A percentile compares a stretch with the other conserved stretches of the same genome.
Conservation (phyloP, 208 protist genomes). For the Leptomonas seymouri region DNA sequence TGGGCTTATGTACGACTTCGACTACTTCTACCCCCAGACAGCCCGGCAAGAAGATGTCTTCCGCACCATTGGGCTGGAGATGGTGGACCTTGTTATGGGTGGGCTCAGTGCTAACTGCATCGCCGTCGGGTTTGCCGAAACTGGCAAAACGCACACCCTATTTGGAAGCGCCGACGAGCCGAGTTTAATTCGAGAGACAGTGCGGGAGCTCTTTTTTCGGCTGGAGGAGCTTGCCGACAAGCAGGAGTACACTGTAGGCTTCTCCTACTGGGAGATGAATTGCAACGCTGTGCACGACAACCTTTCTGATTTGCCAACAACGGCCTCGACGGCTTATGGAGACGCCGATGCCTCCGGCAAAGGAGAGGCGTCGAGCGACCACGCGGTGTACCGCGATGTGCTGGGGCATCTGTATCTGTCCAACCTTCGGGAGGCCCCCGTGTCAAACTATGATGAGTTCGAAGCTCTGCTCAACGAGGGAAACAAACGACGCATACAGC, state of each 20-base stretch:
- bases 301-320: slow-evolving; percentile 27
- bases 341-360: slow-evolving; percentile 11
- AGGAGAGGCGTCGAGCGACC: slow-evolving; percentile 6
- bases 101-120: slow-evolving; percentile 85
- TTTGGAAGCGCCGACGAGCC: slow-evolving; percentile 77
- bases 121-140: slow-evolving; percentile 67
- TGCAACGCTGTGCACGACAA: slow-evolving; percentile 77
- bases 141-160: slow-evolving; percentile 90
- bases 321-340: slow-evolving; percentile 13
- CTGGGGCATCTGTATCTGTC: slow-evolving; percentile 77
- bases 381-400: slow-evolving; percentile 67
- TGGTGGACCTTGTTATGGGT: slow-evolving; percentile 85
- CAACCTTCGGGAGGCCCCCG: slow-evolving; percentile 60
- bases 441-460: slow-evolving; percentile 71
- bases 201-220: slow-evolving; percentile 73
- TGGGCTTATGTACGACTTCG: slow-evolving; percentile 91
- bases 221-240: slow-evolving; percentile 51
- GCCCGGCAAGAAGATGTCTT: slow-evolving; percentile 80
- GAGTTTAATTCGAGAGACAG: slow-evolving; percentile 89
- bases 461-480: slow-evolving; percentile 63
- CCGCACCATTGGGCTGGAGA: slow-evolving; percentile 78
- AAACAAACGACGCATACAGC: slow-evolving; percentile 55
- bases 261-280: slow-evolving; percentile 92
- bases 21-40: slow-evolving; percentile 86
- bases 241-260: slow-evolving; percentile 59